Percentiles rank a stretch among this genome's conserved stretches.
phyloP scores from a whole-genome alignment of 495 filamentous ascomycete genomes.

The Xylaria castorea region DNA sequence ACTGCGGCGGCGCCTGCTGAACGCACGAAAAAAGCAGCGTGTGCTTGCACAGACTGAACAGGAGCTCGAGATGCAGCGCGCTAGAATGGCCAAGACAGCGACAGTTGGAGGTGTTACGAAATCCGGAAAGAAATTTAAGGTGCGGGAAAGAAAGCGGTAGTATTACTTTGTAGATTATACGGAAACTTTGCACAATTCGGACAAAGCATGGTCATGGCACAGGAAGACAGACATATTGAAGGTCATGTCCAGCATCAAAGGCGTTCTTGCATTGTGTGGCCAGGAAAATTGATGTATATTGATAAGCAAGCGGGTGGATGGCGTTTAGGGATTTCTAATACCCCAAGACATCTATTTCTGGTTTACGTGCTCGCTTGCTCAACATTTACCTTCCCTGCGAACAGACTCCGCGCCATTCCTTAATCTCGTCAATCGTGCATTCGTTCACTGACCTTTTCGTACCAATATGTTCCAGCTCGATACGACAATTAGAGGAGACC shows the following conservation, averaged over 20 bases:
- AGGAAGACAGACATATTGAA: background rate
- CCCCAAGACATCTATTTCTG: background rate
- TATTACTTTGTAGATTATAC: background rate
- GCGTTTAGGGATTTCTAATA: conserved; percentile 20
- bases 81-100: conserved; percentile 71
- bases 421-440: conserved; percentile 19
- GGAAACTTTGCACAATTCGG: background rate
- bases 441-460: background rate
- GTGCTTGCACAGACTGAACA: conserved; percentile 75
- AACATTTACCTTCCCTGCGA: background rate
- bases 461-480: conserved; percentile 8
- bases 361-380: conserved; percentile 2
- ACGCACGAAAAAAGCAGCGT: conserved; percentile 70
- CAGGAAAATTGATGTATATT: conserved; percentile 25
- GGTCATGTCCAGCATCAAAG: conserved; percentile 10
- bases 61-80: conserved; percentile 71
- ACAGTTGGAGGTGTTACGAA: conserved; percentile 81
- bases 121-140: conserved; percentile 81
- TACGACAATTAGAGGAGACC: conserved; percentile 9
- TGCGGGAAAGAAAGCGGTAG: conserved; percentile 81
- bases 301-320: conserved; percentile 20
- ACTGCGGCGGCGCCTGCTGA: conserved; percentile 60
- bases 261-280: conserved; percentile 21
- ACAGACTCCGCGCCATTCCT: conserved; percentile 19
- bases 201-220: background rate